Percentiles rank a stretch among this genome's conserved stretches.
These are phyloP conservation scores for Ascomycota sp. DNA, from an alignment of 2,329 filamentous ascomycete genomes.

Conservation along the genomic window DNA sequence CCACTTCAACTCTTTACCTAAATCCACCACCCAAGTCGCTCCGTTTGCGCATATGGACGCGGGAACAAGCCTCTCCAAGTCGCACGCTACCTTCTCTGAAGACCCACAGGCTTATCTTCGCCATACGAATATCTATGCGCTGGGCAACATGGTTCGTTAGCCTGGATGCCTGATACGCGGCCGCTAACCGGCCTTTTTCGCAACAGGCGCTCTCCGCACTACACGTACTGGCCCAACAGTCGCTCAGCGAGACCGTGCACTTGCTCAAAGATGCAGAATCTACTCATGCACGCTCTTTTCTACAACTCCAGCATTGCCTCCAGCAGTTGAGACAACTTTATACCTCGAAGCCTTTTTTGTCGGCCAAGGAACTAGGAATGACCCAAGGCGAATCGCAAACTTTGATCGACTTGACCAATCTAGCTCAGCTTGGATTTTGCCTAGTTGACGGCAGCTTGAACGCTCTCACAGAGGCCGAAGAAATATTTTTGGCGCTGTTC, in stretches of 20 bases:
- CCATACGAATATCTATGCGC: slow-evolving; percentile 15
- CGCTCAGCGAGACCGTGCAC: slow-evolving; percentile 14
- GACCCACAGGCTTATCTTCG: slow-evolving; percentile 17
- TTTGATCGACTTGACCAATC: slow-evolving; percentile 23
- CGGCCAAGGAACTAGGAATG: slow-evolving; percentile 13
- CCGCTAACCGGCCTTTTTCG: slow-evolving; percentile 2
- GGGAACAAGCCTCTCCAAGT: slow-evolving; percentile 1
- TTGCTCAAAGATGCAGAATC: slow-evolving; percentile 13
- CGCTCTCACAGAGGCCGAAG: slow-evolving; percentile 19
- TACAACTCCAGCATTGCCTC: slow-evolving; percentile 11
- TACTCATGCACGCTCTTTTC: slow-evolving; percentile 12
- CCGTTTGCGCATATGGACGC: slow-evolving; percentile 1
- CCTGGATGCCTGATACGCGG: neutral
- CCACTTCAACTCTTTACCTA: slow-evolving; percentile 8
- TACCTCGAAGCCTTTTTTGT: slow-evolving; percentile 11
- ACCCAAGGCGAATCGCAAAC: slow-evolving; percentile 12
- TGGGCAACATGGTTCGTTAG: slow-evolving; percentile 17
- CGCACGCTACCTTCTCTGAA: slow-evolving; percentile 10
- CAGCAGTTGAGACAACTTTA: slow-evolving; percentile 14
- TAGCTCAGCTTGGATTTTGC: slow-evolving; percentile 23
- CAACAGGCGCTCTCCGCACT: slow-evolving; percentile 16
- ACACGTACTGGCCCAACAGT: slow-evolving; percentile 15
- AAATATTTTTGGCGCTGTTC: slow-evolving; percentile 22
- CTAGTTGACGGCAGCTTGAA: slow-evolving; percentile 16
- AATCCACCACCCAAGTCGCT: slow-evolving; percentile 8